Evolutionary conservation across 2,329 filamentous ascomycete species (phyloP).

Genomic region (Beauveria bassiana): DNA sequence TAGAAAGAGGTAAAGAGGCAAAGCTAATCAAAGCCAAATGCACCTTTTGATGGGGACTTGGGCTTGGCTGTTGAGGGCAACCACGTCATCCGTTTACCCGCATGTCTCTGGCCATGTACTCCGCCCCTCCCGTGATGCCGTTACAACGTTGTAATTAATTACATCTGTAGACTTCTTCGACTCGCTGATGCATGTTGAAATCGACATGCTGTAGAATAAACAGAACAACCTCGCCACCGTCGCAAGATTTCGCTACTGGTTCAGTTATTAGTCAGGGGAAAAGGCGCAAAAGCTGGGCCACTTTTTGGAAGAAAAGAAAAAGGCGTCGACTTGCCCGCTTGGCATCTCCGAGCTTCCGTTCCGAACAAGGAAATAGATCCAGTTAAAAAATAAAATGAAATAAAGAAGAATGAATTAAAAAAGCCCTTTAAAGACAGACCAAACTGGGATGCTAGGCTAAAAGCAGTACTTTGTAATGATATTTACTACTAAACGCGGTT

Average conservation of each 20-base stretch:
- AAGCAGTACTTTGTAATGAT: neutral
- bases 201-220: too few species aligned
- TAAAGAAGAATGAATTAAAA: neutral
- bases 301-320: neutral
- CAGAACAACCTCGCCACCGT: neutral
- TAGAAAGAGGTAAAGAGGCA: neutral
- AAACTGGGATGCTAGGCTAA: too few species aligned
- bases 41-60: constrained; percentile 1
- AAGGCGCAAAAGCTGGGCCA: neutral
- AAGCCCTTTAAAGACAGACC: neutral
- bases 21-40: neutral
- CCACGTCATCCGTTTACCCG: neutral
- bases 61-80: neutral
- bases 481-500: too few species aligned
- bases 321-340: neutral
- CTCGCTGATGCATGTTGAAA: too few species aligned
- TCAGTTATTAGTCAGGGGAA: neutral
- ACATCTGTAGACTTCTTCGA: too few species aligned
- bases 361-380: constrained; percentile 3
- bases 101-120: neutral
- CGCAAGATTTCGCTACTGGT: neutral
- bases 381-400: neutral
- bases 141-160: too few species aligned
- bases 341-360: constrained; percentile 8
- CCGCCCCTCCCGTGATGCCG: too few species aligned